These are phyloP conservation scores for Ceratobasidium sp. DNA, from an alignment of 1,284 basidiomycete species.

Conservation along the genomic window DNA sequence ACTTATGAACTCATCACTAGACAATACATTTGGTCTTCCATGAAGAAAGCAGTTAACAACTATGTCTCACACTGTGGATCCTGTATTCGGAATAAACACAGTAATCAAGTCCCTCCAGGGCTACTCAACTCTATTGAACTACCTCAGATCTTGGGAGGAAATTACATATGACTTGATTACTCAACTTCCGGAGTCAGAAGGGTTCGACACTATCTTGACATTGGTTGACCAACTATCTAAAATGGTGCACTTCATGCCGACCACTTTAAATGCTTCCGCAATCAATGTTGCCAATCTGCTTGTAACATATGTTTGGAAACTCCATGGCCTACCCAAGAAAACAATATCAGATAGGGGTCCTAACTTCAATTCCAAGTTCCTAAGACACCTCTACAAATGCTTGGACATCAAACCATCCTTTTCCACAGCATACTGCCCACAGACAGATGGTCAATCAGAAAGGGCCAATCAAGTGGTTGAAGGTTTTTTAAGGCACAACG, in stretches of 20 bases:
- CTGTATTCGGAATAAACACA: neutral
- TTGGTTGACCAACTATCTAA: neutral
- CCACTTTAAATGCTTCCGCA: too few species aligned
- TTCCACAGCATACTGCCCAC: too few species aligned
- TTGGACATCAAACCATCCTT: too few species aligned
- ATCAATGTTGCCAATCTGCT: too few species aligned
- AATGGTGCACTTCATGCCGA: neutral
- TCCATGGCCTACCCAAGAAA: too few species aligned
- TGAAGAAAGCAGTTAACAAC: neutral
- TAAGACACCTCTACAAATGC: too few species aligned
- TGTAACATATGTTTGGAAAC: too few species aligned
- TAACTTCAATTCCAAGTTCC: too few species aligned
- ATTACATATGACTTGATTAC: constrained; percentile 8
- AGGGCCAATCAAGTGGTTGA: too few species aligned
- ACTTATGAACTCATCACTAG: neutral
- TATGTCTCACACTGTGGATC: neutral
- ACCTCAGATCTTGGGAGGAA: neutral
- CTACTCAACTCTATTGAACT: neutral
- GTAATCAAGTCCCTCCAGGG: neutral
- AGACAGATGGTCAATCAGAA: too few species aligned
- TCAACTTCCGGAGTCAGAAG: neutral
- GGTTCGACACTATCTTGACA: neutral
- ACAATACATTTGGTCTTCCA: constrained; percentile 1
- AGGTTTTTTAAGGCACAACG: too few species aligned
- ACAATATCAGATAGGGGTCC: too few species aligned